Percentiles rank a stretch among this genome's conserved stretches.
These are phyloP conservation scores for Scleroderma citrinum DNA, from an alignment of 768 basidiomycete species.

Conservation along the genomic window DNA sequence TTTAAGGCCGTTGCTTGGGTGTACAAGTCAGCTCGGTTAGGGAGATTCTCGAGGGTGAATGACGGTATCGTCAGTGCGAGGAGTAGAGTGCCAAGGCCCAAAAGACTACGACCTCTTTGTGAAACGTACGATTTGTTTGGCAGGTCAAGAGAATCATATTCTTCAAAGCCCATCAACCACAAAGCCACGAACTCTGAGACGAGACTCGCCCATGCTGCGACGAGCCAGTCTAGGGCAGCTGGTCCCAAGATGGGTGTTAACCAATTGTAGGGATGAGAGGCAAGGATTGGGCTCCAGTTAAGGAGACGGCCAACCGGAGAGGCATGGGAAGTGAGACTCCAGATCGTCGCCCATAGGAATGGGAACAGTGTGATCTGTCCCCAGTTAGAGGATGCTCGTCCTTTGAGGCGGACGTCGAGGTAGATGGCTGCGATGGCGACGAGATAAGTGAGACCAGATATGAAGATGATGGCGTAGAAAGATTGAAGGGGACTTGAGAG, in stretches of 20 bases:
- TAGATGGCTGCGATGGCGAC: constrained; percentile 37
- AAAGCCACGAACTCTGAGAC: constrained; percentile 45
- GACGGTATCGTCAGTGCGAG: constrained; percentile 52
- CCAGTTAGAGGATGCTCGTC: constrained; percentile 29
- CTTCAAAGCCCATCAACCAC: constrained; percentile 49
- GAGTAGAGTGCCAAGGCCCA: constrained; percentile 37
- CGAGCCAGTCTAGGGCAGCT: constrained; percentile 62
- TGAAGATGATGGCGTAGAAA: constrained; percentile 36
- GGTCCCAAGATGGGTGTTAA: constrained; percentile 52
- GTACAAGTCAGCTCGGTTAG: constrained; percentile 31
- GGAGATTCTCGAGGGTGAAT: constrained; percentile 36
- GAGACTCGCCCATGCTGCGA: constrained; percentile 71
- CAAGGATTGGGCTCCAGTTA: constrained; percentile 61
- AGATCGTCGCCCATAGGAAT: constrained; percentile 58
- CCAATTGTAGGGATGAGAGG: constrained; percentile 58
- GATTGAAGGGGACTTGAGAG: constrained; percentile 50
- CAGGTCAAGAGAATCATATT: constrained; percentile 10
- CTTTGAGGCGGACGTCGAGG: constrained; percentile 33
- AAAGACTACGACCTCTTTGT: constrained; percentile 19
- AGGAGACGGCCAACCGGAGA: constrained; percentile 69
- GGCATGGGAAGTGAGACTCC: constrained; percentile 46
- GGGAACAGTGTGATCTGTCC: constrained; percentile 57
- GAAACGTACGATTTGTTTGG: constrained; percentile 10
- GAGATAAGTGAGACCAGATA: constrained; percentile 40
- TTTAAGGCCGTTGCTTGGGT: constrained; percentile 45